Evolutionary conservation across 106 monocot species (phyloP).

Genomic region (Acorus calamus): DNA sequence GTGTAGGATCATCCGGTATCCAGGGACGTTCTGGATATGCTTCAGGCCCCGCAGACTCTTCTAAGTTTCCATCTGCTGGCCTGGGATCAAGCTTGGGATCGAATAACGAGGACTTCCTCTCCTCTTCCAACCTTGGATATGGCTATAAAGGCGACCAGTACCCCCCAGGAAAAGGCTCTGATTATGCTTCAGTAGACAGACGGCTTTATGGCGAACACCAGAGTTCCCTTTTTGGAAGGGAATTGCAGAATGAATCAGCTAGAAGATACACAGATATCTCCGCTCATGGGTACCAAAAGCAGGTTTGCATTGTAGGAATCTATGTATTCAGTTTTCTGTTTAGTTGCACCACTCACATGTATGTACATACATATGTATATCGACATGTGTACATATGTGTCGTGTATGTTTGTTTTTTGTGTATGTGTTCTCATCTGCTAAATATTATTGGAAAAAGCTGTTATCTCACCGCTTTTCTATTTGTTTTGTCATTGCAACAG

Average conservation of each 20-base stretch:
- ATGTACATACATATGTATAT: neutral
- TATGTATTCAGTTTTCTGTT: neutral
- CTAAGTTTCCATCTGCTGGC: slow-evolving; percentile 53
- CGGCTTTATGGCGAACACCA: slow-evolving; percentile 64
- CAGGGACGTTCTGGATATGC: slow-evolving; percentile 38
- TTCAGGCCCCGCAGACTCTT: slow-evolving; percentile 35
- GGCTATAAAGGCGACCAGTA: slow-evolving; percentile 57
- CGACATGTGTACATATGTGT: neutral
- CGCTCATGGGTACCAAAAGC: slow-evolving; percentile 37
- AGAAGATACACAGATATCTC: slow-evolving; percentile 58
- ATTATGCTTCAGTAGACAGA: slow-evolving; percentile 58
- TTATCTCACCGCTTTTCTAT: neutral
- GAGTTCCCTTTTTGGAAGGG: slow-evolving; percentile 49
- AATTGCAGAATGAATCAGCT: slow-evolving; percentile 43
- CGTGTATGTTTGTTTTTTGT: neutral
- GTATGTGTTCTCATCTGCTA: neutral
- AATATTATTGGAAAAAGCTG: neutral
- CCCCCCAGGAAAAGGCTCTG: slow-evolving; percentile 26
- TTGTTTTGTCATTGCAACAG: slow-evolving; percentile 11
- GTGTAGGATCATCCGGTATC: slow-evolving; percentile 29
- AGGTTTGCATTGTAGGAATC: slow-evolving; percentile 19
- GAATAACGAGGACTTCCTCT: slow-evolving; percentile 52
- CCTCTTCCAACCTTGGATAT: slow-evolving; percentile 39
- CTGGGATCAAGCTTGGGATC: slow-evolving; percentile 49
- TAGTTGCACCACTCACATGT: neutral